Evolutionary conservation across 2,329 filamentous ascomycete genomes (phyloP), one percentile per base, ranked within the genome.

Genomic region (Ceratocystis alfenasii): DNA sequence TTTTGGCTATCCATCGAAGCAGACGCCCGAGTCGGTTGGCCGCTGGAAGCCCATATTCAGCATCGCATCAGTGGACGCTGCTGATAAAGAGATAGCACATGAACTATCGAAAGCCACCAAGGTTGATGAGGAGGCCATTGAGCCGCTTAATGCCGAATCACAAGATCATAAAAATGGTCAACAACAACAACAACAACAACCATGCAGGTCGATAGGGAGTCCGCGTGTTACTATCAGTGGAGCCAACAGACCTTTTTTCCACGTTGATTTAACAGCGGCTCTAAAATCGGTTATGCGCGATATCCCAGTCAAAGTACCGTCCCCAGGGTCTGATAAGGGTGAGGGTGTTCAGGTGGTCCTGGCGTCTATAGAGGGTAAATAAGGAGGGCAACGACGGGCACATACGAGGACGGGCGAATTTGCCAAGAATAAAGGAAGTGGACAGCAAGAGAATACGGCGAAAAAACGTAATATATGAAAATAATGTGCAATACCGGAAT

Each of bases 201-300:
- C 36, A 12, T 41, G 10, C 62, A 8, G 44, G 55, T 20, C 46
- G 45, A n/a, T 44, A 62, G 20, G n/a, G 2, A 30, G 55, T 3
- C 28, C 28, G n/a, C 55, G 12, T 2, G 70, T 71, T 20, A 72
- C 76, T 1, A 69, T 79, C 0, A 74, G 72, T 33, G 76, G 75
- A 1, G 74, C 78, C 17, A 77, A 80, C 66, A 72, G 78, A 62
- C 79, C 79, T 0, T 80, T 77, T 67, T 80, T 81, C 72, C 79
- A 81, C 61, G 68, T 77, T 2, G 78, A 81, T 68, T 71, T 81
- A 17, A 70, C 74, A 25, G 76, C 76, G 20, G 78, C 78, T 5
- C 73, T 80, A 4, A 74, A 76, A 44, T 71, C 72, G 2, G 75
- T 74, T 0, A 72, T 75, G 10, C 62, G 25, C 25, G 62, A 65